A percentile compares a stretch with the other conserved stretches of the same genome.
Conservation (phyloP, 768 basidiomycete genomes). For the Mycena vitilis region DNA sequence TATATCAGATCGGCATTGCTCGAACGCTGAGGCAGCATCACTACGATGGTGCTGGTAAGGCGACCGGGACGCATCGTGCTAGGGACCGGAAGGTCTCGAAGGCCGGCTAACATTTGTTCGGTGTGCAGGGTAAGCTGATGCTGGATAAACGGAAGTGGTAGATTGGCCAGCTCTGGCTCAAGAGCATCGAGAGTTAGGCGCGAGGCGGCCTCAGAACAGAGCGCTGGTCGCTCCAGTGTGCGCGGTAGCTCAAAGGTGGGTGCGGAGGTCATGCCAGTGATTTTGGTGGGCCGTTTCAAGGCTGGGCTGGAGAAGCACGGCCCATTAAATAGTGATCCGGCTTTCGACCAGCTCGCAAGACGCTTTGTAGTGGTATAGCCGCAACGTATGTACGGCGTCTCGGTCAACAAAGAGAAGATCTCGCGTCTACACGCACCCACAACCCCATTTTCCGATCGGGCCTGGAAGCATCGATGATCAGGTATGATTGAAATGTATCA, state of each 20-base stretch:
- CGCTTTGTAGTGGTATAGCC: neutral
- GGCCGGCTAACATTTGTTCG: conserved; percentile 8
- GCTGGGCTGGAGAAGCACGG: neutral
- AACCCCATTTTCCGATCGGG: neutral
- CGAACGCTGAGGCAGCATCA: neutral
- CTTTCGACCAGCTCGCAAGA: neutral
- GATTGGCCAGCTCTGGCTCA: conserved; percentile 54
- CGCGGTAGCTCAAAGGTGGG: neutral
- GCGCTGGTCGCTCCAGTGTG: conserved; percentile 17
- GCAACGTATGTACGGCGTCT: neutral
- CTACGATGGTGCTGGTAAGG: neutral
- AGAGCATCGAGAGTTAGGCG: conserved; percentile 54
- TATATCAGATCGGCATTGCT: neutral
- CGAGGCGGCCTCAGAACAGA: conserved; percentile 41
- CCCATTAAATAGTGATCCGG: neutral
- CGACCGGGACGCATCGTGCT: neutral
- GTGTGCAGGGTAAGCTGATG: conserved; percentile 33
- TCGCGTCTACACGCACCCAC: conserved; percentile 1
- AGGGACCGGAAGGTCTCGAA: neutral
- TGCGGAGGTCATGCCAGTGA: neutral
- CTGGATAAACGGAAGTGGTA: conserved; percentile 60
- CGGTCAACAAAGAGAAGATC: neutral
- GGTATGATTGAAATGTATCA: neutral
- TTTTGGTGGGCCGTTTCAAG: neutral
- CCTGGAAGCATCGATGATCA: conserved; percentile 6